These are phyloP conservation scores for Penicillium sp. DNA, from an alignment of 2,329 filamentous ascomycete genomes.

Conservation along the genomic window DNA sequence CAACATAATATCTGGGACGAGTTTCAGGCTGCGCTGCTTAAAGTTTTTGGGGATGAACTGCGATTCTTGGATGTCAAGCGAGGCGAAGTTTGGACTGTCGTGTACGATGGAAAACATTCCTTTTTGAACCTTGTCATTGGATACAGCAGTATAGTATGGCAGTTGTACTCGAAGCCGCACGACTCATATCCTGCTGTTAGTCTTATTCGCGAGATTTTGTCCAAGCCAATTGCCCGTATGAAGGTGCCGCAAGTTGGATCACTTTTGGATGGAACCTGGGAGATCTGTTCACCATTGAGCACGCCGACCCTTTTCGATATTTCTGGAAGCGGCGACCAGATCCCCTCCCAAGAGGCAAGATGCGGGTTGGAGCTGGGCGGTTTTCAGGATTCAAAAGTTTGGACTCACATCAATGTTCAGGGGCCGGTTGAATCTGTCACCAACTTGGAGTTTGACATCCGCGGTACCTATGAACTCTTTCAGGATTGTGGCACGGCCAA, in stretches of 20 bases:
- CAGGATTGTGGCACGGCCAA: constrained; percentile 63
- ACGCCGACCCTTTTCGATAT: constrained; percentile 42
- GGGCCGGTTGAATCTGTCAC: constrained; percentile 34
- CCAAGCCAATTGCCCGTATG: constrained; percentile 56
- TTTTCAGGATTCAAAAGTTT: constrained; percentile 50
- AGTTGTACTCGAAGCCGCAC: constrained; percentile 53
- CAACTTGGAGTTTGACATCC: constrained; percentile 45
- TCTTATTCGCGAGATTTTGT: constrained; percentile 48
- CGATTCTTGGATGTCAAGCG: constrained; percentile 37
- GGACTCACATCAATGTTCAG: constrained; percentile 48
- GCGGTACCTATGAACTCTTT: constrained; percentile 57
- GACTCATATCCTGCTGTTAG: constrained; percentile 44
- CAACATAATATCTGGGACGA: constrained; percentile 34
- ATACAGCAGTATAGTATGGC: constrained; percentile 48
- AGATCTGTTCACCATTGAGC: constrained; percentile 49
- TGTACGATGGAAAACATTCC: constrained; percentile 34
- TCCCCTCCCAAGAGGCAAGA: constrained; percentile 45
- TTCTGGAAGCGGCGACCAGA: constrained; percentile 35
- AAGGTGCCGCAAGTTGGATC: constrained; percentile 40
- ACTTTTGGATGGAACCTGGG: constrained; percentile 50
- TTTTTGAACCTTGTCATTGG: constrained; percentile 34
- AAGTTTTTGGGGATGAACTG: constrained; percentile 33
- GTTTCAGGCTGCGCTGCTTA: constrained; percentile 38
- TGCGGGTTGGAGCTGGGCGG: constrained; percentile 46
- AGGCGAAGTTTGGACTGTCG: constrained; percentile 37